Percentiles rank a stretch among this genome's conserved stretches.
These are phyloP conservation scores for Cadophora sp. DNA, from an alignment of 2,329 filamentous ascomycete genomes.

Conservation along the genomic window DNA sequence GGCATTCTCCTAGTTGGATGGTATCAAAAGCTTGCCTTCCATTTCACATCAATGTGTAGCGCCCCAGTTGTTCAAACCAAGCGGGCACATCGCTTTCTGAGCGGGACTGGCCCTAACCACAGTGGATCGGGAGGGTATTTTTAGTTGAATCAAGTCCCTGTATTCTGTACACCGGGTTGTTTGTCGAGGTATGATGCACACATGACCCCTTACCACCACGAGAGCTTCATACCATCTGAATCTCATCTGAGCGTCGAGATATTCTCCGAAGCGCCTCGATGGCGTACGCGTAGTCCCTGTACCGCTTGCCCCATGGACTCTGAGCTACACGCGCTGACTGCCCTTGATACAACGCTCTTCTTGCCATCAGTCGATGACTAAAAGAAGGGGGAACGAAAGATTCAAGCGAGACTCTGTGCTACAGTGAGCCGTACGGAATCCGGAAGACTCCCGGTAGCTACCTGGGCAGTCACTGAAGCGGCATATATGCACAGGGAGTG, in stretches of 20 bases:
- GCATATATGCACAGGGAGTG: neutral
- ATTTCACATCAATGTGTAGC: no score
- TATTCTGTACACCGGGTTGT: no score
- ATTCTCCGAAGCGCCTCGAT: constrained; percentile 3
- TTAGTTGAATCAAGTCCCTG: no score
- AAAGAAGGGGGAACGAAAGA: no score
- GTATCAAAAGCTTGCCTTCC: no score
- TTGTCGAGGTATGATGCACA: no score
- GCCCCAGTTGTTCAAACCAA: no score
- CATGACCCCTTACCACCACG: no score
- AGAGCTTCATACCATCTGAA: no score
- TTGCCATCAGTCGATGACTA: neutral
- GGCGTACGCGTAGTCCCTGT: constrained; percentile 1
- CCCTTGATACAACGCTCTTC: neutral
- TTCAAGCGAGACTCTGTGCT: no score
- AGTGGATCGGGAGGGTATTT: neutral
- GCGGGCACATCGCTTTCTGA: neutral
- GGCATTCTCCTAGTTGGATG: no score
- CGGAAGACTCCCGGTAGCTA: neutral
- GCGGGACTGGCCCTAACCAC: neutral
- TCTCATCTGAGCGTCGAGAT: neutral
- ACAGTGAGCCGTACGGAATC: neutral
- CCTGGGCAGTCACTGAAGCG: neutral
- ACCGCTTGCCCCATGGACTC: neutral
- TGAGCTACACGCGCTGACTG: neutral